Percentiles rank a stretch among this genome's conserved stretches.
phyloP scores from a whole-genome alignment of 345 rosid species.

The Rhodomyrtus tomentosa region DNA sequence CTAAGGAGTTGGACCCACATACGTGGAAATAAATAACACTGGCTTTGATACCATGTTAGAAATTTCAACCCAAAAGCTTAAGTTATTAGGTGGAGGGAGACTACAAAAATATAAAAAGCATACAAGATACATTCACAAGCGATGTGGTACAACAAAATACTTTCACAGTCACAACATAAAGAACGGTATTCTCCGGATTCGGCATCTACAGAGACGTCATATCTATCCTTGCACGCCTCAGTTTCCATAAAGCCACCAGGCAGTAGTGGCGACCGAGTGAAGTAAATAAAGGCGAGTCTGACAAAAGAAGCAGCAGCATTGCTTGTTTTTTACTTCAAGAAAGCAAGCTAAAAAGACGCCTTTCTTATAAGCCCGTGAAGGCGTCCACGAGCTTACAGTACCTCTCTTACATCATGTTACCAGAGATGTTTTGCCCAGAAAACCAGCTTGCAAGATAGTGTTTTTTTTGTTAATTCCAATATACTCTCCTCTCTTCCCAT shows the following conservation, averaged over 20 bases:
- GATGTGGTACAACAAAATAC: too few species aligned
- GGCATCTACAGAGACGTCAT: neutral
- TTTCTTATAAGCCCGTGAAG: neutral
- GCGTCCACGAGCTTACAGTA: neutral
- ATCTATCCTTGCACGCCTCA: constrained; percentile 18
- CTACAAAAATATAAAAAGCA: too few species aligned
- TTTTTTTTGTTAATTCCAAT: too few species aligned
- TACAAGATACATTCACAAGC: too few species aligned
- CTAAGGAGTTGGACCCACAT: too few species aligned
- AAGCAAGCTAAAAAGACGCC: neutral
- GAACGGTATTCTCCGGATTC: neutral
- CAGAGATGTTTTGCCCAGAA: neutral
- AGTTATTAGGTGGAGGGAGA: too few species aligned
- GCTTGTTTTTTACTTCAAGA: constrained; percentile 29
- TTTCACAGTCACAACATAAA: neutral
- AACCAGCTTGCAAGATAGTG: neutral
- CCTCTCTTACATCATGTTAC: neutral
- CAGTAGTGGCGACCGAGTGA: constrained; percentile 28
- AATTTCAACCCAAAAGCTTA: too few species aligned
- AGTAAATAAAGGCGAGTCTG: constrained; percentile 9
- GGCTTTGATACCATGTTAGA: too few species aligned
- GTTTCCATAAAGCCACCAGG: constrained; percentile 14
- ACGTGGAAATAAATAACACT: too few species aligned
- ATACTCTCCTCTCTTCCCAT: neutral
- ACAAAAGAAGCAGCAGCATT: neutral